These are phyloP conservation scores for Cercospora berteroae DNA, from an alignment of 2,329 filamentous ascomycete species.

Conservation along the genomic window DNA sequence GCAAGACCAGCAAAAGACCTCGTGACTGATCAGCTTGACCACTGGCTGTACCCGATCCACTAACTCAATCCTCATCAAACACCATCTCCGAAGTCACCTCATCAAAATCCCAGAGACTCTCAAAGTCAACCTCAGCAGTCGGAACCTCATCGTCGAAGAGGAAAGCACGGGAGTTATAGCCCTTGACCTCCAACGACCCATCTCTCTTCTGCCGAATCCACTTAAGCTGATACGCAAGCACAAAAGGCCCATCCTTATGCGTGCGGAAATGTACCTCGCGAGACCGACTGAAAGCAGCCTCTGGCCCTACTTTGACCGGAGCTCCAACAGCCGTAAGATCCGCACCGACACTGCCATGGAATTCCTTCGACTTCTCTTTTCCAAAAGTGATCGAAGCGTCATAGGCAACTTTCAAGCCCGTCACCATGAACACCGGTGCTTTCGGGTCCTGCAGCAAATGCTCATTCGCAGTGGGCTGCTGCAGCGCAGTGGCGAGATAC, in stretches of 20 bases:
- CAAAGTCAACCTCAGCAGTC: background rate
- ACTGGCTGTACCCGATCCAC: background rate
- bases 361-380: background rate
- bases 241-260: background rate
- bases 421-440: background rate
- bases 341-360: background rate
- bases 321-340: background rate
- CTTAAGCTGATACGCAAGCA: slow-evolving; percentile 1
- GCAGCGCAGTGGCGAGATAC: background rate
- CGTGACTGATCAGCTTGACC: background rate
- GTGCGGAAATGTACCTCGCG: background rate
- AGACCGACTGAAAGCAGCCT: background rate
- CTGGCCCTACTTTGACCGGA: background rate
- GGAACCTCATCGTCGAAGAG: background rate
- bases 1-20: background rate
- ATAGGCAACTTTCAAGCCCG: background rate
- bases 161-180: background rate
- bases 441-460: background rate
- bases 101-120: background rate
- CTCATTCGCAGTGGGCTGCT: background rate
- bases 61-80: background rate
- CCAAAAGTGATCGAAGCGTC: background rate
- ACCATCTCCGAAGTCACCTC: background rate
- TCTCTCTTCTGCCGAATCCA: background rate
- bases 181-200: background rate